These are phyloP conservation scores for Alisma plantagoaquatica DNA, from an alignment of 106 monocot species.

Conservation along the genomic window DNA sequence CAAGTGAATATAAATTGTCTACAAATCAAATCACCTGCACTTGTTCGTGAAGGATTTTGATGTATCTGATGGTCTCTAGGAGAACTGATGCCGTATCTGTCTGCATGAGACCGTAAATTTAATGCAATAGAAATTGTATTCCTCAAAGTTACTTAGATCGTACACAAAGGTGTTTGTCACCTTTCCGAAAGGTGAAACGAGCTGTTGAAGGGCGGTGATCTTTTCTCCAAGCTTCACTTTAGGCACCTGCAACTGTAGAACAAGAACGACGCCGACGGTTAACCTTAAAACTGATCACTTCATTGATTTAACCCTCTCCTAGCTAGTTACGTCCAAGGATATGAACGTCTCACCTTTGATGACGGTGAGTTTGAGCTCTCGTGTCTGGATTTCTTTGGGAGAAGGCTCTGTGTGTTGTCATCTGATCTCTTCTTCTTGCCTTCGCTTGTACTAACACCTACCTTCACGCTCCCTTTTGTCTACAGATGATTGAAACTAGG, in stretches of 20 bases:
- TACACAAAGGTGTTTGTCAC: slow-evolving; percentile 22
- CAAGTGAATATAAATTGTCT: too few relatives aligned
- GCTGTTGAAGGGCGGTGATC: slow-evolving; percentile 77
- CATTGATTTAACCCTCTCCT: neutral
- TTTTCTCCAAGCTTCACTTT: slow-evolving; percentile 78
- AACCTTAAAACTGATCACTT: neutral
- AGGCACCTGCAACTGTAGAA: slow-evolving; percentile 51
- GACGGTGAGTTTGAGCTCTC: slow-evolving; percentile 26
- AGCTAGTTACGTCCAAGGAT: neutral
- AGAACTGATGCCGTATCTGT: too few relatives aligned
- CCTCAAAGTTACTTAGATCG: too few relatives aligned
- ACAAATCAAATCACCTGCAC: too few relatives aligned
- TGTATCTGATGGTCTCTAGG: too few relatives aligned
- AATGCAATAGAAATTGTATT: too few relatives aligned
- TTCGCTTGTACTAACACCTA: slow-evolving; percentile 21
- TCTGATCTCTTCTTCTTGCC: slow-evolving; percentile 54
- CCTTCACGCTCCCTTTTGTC: slow-evolving; percentile 21
- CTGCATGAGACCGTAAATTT: too few relatives aligned
- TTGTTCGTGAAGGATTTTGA: too few relatives aligned
- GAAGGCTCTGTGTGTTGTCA: slow-evolving; percentile 31
- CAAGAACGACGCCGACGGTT: neutral
- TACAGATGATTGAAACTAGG: slow-evolving; percentile 7
- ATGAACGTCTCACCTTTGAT: slow-evolving; percentile 30
- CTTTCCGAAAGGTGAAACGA: slow-evolving; percentile 97
- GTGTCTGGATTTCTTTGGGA: slow-evolving; percentile 41